Base-by-base conservation (phyloP, 306 rosid species). In the Psophocarpus tetragonolobus region DNA sequence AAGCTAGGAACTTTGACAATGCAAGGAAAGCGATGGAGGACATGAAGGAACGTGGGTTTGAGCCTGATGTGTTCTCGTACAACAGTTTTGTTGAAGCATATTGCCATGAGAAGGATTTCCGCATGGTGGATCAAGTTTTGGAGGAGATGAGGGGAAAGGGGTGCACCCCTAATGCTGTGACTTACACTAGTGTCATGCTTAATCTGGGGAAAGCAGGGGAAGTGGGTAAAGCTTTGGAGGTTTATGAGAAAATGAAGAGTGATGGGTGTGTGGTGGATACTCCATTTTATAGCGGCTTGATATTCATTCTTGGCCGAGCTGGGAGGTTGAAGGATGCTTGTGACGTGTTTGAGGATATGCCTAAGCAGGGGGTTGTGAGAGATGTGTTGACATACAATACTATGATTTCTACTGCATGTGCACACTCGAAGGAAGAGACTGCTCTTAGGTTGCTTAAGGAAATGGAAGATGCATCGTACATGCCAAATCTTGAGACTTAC, bases 381-480 rank as follows among this genome's bases (percentile, higher is more conserved):
- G 85, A 91, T 13, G 86, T 64, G 62, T 2, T 73, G 70, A 83
- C 92, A 2, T 91, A 82, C 79, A 87, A 85, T 58, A 85, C 93
- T 2, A 65, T 92, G 92, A 91, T 95, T 35, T 67, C 88, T 63
- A 66, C 68, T 79, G 92, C 90, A 66, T 95, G 97, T 80, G 73
- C 41, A 8, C 91, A 85, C 85, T 86, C 85, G 3, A 83, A 67
- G 74, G 98, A 95, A 81, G 97, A 95, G 93, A 58, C 76, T 24
- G 97, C 98, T 35, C 91, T 95, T 42, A 85, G 86, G 78, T 78
- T 91, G 92, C 93, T 95, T 6, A 86, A 83, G 86, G 90, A 88
- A 79, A 92, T 95, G 97, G 97, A 82, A 82, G 96, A 92, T 24
- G 74, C 75, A 8, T 71, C 80, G 0, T 85, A 87, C 87, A 86